Base-by-base conservation (phyloP, 805 yeast species). In the Pichia exigua region DNA sequence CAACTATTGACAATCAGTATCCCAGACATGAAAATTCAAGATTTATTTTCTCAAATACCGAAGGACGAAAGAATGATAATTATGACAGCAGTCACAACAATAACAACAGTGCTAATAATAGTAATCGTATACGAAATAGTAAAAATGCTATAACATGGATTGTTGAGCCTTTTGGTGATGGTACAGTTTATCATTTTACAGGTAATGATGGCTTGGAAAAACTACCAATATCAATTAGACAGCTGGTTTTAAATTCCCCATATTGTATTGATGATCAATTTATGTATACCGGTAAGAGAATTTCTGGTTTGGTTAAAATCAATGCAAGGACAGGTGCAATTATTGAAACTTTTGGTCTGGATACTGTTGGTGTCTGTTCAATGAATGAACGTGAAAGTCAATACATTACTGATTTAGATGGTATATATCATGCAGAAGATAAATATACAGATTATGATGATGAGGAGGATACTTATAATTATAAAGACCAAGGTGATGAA, bases 131-230 rank as follows among this genome's bases (percentile, higher is more conserved):
- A 35, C 39, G 39, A 35, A 42, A 39, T 22, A 42, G 8, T 8
- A 45, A 46, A 39, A 42, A 57, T 3, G 71, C 72, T 21, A 60
- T 75, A 48, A 78, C 84, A 0, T 87, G 97, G 92, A 83, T 92
- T 48, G 92, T 94, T 1, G 99, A 94, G 59, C 98, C 98, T 0
- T 78, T 76, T 57, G 83, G 82, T 5, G 96, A 87, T 52, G 99
- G 99, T 1, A 72, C 83, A 0, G 72, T 94, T 4, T 91, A 83
- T 65, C 88, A 82, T 63, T 92, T 92, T 67, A 82, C 87, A 17
- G 81, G 82, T 18, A 79, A 78, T 35, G 70, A 69, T 22, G 98
- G 98, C 0, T 67, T 94, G 24, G 88, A 86, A 61, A 85, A 80
- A 62, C 73, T 94, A 4, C 97, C 97, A 0, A 78, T 92, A 0